Evolutionary conservation across 225 moss, liverwort and hornwort genomes (phyloP).

Genomic region (Thuidium tamariscinum): DNA sequence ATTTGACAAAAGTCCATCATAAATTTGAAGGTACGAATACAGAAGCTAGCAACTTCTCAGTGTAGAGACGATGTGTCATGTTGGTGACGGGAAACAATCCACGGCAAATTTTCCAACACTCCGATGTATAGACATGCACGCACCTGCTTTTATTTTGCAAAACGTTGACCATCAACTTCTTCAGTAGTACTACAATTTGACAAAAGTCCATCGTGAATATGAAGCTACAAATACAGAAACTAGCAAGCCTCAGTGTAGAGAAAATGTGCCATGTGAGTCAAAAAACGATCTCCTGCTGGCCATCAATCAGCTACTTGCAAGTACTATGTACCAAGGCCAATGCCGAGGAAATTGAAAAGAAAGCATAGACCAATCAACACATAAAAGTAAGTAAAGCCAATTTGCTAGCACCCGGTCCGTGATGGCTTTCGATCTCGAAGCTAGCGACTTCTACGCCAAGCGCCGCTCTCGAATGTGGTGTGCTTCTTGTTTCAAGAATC

Average conservation of each 20-base stretch:
- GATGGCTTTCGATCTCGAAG: neutral
- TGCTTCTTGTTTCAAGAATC: conserved; percentile 52
- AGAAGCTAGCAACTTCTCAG: neutral
- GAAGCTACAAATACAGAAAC: neutral
- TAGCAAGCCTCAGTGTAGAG: neutral
- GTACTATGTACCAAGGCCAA: neutral
- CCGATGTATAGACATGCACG: neutral
- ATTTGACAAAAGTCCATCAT: no score
- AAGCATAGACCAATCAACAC: neutral
- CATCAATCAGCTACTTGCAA: neutral
- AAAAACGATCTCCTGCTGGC: neutral
- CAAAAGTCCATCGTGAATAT: neutral
- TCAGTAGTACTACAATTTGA: neutral
- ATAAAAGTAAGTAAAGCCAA: neutral
- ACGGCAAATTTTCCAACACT: neutral
- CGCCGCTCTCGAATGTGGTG: conserved; percentile 44
- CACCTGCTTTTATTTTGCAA: neutral
- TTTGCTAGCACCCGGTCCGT: conserved; percentile 9
- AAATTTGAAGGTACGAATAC: neutral
- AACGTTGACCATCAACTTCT: neutral
- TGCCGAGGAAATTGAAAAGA: neutral
- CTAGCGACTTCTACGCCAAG: conserved; percentile 23
- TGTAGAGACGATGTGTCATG: neutral
- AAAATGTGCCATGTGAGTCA: neutral
- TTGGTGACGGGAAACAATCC: neutral